Percentiles rank a stretch among this genome's conserved stretches.
Conservation (phyloP, 2,329 filamentous ascomycete species). For the Diplocarpon mali region DNA sequence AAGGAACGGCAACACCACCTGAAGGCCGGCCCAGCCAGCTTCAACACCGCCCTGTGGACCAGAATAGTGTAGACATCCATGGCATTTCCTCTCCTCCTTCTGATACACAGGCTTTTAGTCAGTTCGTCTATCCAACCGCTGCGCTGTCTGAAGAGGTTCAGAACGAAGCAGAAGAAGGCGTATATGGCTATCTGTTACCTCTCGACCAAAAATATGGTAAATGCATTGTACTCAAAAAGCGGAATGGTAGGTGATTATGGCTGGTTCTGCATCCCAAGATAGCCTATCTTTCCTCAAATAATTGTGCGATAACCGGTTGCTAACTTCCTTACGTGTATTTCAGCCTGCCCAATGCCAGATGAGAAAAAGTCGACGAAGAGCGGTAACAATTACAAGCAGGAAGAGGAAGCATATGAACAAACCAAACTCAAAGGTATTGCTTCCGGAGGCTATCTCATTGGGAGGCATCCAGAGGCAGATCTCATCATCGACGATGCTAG, state of each 20-base stretch:
- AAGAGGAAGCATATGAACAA: constrained; percentile 49
- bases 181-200: constrained; percentile 92
- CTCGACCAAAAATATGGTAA: constrained; percentile 60
- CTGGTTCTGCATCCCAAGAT: too few species aligned
- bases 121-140: constrained; percentile 63
- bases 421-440: constrained; percentile 50
- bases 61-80: constrained; percentile 15
- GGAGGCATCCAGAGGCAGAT: constrained; percentile 89
- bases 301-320: too few species aligned
- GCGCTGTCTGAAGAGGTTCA: constrained; percentile 71
- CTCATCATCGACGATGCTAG: constrained; percentile 64
- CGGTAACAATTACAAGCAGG: constrained; percentile 37
- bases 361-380: constrained; percentile 27
- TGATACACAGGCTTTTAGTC: constrained; percentile 71
- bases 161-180: constrained; percentile 62
- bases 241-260: constrained; percentile 33
- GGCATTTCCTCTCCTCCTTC: constrained; percentile 50
- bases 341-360: constrained; percentile 51
- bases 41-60: constrained; percentile 33
- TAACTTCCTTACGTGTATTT: too few species aligned
- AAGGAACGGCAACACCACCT: constrained; percentile 60
- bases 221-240: constrained; percentile 62
- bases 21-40: constrained; percentile 45
- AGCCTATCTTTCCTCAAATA: too few species aligned
- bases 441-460: constrained; percentile 80